A percentile compares a stretch with the other conserved stretches of the same genome.
Conservation (phyloP, 2,329 filamentous ascomycete genomes). For the Emergomyces orientalis region DNA sequence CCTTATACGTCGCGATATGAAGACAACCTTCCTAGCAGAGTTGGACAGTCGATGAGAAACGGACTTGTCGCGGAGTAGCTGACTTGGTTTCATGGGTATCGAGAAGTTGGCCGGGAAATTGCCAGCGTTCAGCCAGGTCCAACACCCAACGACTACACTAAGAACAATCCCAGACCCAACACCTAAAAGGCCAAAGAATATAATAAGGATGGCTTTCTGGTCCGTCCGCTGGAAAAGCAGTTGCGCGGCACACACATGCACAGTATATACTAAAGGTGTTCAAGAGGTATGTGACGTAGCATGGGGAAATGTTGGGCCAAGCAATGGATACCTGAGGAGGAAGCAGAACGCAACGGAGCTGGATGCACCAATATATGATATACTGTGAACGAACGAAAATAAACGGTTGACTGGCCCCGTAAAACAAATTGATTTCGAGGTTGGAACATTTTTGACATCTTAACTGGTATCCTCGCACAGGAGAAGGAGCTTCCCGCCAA, state of each 20-base stretch:
- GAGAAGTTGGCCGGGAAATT: not conserved
- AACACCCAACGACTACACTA: not conserved
- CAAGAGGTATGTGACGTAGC: not conserved
- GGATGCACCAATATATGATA: not conserved
- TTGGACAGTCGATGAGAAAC: slow-evolving; percentile 12
- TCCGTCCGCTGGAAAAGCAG: not conserved
- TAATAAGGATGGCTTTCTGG: not conserved
- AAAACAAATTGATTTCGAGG: not conserved
- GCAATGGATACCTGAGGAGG: not conserved
- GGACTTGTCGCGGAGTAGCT: slow-evolving; percentile 6
- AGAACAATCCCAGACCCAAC: not conserved
- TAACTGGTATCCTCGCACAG: not conserved
- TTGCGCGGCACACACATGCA: not conserved
- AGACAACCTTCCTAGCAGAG: not conserved
- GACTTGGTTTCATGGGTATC: not conserved
- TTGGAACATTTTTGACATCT: not conserved
- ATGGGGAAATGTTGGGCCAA: not conserved
- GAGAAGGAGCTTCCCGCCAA: not conserved
- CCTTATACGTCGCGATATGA: not conserved
- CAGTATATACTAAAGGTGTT: not conserved
- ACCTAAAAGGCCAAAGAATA: not conserved
- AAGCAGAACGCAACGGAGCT: too few relatives aligned
- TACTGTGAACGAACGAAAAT: not conserved
- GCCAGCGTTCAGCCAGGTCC: slow-evolving; percentile 3
- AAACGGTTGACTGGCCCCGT: not conserved